A percentile compares a stretch with the other conserved stretches of the same genome.
phyloP scores from a whole-genome alignment of 108 stramenopile species.

The Tribonema minus region DNA sequence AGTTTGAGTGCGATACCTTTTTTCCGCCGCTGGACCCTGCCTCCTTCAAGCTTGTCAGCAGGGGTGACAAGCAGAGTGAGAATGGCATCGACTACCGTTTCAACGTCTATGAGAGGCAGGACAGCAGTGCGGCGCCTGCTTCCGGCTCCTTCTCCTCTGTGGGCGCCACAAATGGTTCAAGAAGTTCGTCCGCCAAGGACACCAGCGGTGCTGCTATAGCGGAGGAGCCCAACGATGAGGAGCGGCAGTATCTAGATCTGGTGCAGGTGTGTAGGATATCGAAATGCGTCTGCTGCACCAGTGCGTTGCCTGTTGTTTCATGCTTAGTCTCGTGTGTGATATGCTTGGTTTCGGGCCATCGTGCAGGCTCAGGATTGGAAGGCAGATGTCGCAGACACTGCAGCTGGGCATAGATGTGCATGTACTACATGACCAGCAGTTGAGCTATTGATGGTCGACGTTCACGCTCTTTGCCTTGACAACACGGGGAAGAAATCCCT shows the following conservation, averaged over 20 bases:
- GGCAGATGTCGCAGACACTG: too few species aligned
- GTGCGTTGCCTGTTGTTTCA: too few species aligned
- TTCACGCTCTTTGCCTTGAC: too few species aligned
- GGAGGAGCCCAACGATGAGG: constrained; percentile 62
- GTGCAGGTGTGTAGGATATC: too few species aligned
- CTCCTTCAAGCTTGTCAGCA: constrained; percentile 18
- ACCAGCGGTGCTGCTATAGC: background rate
- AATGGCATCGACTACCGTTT: constrained; percentile 52
- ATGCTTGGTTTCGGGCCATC: too few species aligned
- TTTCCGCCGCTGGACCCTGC: constrained; percentile 42
- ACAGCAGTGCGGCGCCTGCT: background rate
- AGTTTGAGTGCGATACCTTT: constrained; percentile 48
- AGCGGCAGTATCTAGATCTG: constrained; percentile 86
- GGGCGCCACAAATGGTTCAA: background rate
- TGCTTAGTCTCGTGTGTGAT: too few species aligned
- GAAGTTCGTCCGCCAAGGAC: background rate
- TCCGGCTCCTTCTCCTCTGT: background rate
- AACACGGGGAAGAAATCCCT: too few species aligned
- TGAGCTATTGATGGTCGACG: too few species aligned
- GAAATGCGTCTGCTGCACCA: too few species aligned
- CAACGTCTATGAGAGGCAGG: constrained; percentile 32
- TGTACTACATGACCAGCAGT: too few species aligned
- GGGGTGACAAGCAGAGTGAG: constrained; percentile 17
- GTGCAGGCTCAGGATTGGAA: too few species aligned
- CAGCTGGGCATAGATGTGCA: too few species aligned